Conservation (phyloP, 1,284 basidiomycete genomes). For the Cryptococcus neoformans region DNA sequence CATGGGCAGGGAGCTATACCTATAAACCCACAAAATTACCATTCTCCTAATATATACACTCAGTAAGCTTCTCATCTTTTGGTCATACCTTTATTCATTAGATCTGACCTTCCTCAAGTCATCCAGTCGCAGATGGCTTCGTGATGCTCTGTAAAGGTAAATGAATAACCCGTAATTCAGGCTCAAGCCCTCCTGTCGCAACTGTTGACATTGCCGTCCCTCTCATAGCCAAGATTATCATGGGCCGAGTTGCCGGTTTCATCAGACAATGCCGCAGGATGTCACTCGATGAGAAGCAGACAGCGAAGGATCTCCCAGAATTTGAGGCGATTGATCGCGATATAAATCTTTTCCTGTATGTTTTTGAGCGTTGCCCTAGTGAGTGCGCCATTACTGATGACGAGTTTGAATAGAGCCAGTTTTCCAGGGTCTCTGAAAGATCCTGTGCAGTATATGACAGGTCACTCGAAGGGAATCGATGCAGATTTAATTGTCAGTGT, state of each 20-base stretch:
- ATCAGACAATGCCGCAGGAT: slow-evolving; percentile 14
- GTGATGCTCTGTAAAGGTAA: slow-evolving; percentile 32
- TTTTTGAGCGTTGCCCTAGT: not conserved
- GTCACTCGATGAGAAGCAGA: slow-evolving; percentile 5
- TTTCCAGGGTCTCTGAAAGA: slow-evolving; percentile 35
- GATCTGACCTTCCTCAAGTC: slow-evolving; percentile 15
- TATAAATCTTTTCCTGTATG: slow-evolving; percentile 23
- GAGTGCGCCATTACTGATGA: not conserved
- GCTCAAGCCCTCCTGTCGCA: too few relatives aligned
- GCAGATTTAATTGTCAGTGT: slow-evolving; percentile 31
- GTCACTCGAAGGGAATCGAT: slow-evolving; percentile 29
- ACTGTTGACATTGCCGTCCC: too few relatives aligned
- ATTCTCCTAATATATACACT: slow-evolving; percentile 29
- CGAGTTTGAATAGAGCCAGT: slow-evolving; percentile 13
- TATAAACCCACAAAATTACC: slow-evolving; percentile 32
- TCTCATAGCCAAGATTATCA: slow-evolving; percentile 14
- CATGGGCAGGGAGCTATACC: slow-evolving; percentile 11
- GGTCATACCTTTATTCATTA: not conserved
- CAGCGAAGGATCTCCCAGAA: slow-evolving; percentile 12
- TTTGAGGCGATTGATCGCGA: slow-evolving; percentile 29
- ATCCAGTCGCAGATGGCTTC: slow-evolving; percentile 36
- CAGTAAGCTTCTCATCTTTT: slow-evolving; percentile 13
- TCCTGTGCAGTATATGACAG: slow-evolving; percentile 26
- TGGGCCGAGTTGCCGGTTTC: slow-evolving; percentile 29
- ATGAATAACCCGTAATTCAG: too few relatives aligned